Base-by-base conservation (phyloP, 73 alveolate genomes). In the Paramecium biaurelia region DNA sequence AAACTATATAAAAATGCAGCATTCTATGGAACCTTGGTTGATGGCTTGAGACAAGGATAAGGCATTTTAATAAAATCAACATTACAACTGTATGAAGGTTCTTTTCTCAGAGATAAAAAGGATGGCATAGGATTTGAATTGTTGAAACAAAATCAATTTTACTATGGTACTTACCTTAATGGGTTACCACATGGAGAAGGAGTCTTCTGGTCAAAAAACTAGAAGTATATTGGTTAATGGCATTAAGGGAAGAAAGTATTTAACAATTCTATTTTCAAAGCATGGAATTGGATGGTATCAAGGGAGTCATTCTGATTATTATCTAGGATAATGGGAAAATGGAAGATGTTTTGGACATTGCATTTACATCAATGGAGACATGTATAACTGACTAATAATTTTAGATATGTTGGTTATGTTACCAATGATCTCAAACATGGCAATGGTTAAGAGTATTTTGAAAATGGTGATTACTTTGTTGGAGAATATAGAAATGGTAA, bases 401-500 rank as follows among this genome's bases (percentile, higher is more conserved):
- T 67, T 67, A 67, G 84, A 58, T 84, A 15, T 84, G 98, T 95
- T 74, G 99, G 99, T 38, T 95, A 96, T 49, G 94, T 95, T 92
- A 28, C 45, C 6, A 42, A 43, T 18, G 57, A 93, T 76, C 67
- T 94, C 32, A 94, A 86, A 35, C 96, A 93, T 30, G 96, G 94
- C 32, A 35, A 57, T 38, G 97, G 85, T 76, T 74, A 67, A 28
- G 96, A 93, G 35, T 47, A 70, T 70, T 95, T 93, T 58, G 85
- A 94, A 94, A 37, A 92, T 85, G 98, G 98, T 0, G 98, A 95
- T 87, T 79, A 70, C 28, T 95, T 94, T 42, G 49, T 58, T 6
- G 99, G 99, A 38, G 92, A 93, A 86, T 95, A 92, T 86, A 34
- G 57, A 58, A 92, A 95, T 68, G 98, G 98, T 10, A 95, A 94